Conservation (phyloP, 2,329 filamentous ascomycete species). For the Sarocladium kiliense region DNA sequence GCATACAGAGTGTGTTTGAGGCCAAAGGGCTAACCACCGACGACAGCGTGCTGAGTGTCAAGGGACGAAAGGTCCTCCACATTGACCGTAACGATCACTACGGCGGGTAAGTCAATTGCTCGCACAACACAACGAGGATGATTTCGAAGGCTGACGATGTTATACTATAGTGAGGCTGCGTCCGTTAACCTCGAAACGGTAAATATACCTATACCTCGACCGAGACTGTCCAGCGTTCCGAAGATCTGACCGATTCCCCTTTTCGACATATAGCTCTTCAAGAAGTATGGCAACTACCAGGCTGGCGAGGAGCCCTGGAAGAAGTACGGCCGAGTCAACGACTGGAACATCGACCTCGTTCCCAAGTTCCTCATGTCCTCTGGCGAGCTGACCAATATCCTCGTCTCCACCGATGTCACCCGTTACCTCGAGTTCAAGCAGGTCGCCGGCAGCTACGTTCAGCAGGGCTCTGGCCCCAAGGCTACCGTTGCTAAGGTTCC, state of each 20-base stretch:
- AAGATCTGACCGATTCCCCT: conserved; percentile 14
- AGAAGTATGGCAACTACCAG: conserved; percentile 83
- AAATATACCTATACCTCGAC: conserved; percentile 27
- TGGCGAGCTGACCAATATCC: conserved; percentile 96
- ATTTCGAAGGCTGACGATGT: conserved; percentile 16
- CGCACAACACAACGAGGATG: not conserved
- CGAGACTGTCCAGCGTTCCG: conserved; percentile 10
- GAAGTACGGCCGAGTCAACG: conserved; percentile 92
- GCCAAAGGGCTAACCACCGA: not conserved
- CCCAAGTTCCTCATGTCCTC: conserved; percentile 99
- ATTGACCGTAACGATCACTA: conserved; percentile 99
- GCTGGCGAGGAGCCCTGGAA: conserved; percentile 90
- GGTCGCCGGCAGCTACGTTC: conserved; percentile 93
- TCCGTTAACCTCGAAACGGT: conserved; percentile 96
- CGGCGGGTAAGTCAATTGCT: conserved; percentile 68
- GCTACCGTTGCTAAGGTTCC: conserved; percentile 96
- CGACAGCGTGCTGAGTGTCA: conserved; percentile 84
- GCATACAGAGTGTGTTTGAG: not conserved
- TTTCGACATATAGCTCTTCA: conserved; percentile 67
- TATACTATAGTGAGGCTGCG: conserved; percentile 66
- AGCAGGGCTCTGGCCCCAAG: conserved; percentile 76
- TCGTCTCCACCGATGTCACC: conserved; percentile 91
- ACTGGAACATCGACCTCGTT: conserved; percentile 99
- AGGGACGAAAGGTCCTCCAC: conserved; percentile 98
- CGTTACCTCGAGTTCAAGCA: conserved; percentile 90